Evolutionary conservation across 495 filamentous ascomycete genomes (phyloP).

Genomic region (Staphylotrichum longicolle): DNA sequence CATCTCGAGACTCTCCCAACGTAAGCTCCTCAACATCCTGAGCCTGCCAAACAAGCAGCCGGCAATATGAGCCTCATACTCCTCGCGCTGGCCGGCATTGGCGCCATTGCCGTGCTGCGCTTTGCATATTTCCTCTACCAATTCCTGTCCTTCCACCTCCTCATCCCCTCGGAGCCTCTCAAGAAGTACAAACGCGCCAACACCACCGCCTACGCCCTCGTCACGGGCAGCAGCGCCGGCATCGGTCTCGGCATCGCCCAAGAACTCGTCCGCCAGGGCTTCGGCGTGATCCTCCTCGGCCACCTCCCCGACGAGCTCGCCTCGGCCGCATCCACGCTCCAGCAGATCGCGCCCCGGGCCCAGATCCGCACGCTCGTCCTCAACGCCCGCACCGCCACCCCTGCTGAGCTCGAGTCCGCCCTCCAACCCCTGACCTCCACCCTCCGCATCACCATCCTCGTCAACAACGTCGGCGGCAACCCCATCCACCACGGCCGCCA

Average conservation of each 20-base stretch:
- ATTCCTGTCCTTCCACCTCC: slow-evolving; percentile 24
- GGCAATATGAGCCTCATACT: neutral
- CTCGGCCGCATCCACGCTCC: slow-evolving; percentile 16
- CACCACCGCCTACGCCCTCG: slow-evolving; percentile 47
- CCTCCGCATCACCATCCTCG: slow-evolving; percentile 31
- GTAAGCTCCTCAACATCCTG: too few species aligned
- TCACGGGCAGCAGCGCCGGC: slow-evolving; percentile 59
- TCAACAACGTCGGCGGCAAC: slow-evolving; percentile 36
- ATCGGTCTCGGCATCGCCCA: slow-evolving; percentile 54
- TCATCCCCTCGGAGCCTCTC: slow-evolving; percentile 11
- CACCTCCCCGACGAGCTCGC: slow-evolving; percentile 33
- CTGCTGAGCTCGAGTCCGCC: slow-evolving; percentile 7
- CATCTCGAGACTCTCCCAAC: too few species aligned
- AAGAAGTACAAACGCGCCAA: slow-evolving; percentile 16
- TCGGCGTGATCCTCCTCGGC: slow-evolving; percentile 56
- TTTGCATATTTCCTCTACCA: neutral
- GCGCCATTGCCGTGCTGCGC: slow-evolving; percentile 14
- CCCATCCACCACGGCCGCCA: slow-evolving; percentile 36
- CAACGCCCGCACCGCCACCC: slow-evolving; percentile 1
- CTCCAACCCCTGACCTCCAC: slow-evolving; percentile 4
- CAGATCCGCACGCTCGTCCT: neutral
- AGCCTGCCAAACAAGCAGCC: too few species aligned
- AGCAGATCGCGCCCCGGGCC: slow-evolving; percentile 11
- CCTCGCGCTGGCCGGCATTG: slow-evolving; percentile 16
- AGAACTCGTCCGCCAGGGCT: slow-evolving; percentile 49